Base-by-base conservation (phyloP, 768 basidiomycete species). In the Leccinum boreale region DNA sequence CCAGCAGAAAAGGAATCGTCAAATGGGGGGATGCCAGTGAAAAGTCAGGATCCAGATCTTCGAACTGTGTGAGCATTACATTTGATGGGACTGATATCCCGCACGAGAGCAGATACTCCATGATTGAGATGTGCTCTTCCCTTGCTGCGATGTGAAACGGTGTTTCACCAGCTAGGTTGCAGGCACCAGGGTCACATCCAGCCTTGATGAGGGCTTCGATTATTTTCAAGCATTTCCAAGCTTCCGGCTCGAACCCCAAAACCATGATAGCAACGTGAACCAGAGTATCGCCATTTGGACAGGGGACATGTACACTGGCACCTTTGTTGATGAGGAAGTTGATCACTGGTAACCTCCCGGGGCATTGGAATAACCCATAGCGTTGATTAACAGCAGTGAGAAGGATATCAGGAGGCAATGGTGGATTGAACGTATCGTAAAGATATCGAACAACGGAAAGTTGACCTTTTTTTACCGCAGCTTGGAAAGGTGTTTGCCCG, bases 31-130 rank as follows among this genome's bases (percentile, higher is more conserved):
- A n/a, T n/a, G n/a, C n/a, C n/a, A 26, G 6, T 26, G 26, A 26
- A 8, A n/a, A n/a, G n/a, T n/a, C n/a, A 26, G 26, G 26, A 26
- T 8, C 7, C 6, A 1, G 7, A 26, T 26, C 7, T 26, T 31
- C 51, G 9, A 56, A 1, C 17, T 14, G 55, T 1, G 29, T 29
- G 21, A n/a, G 4, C 14, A 56, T 53, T 12, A n/a, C 0, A 19
- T 53, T 15, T 0, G 55, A 17, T 5, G 55, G 28, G 5, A 31
- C 3, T 1, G 36, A 4, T 3, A 55, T 10, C 8, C 39, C 29
- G 11, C 19, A 11, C 5, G 55, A 56, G 21, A 56, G 39, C 9
- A 56, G n/a, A 33, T 45, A 15, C 11, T 57, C 42, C 21, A 57
- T 45, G 5, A 57, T 29, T 2, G 2, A 17, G 17, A 24, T 29